These are phyloP conservation scores for Ascocoryne sarcoides DNA, from an alignment of 2,329 filamentous ascomycete species.

Conservation along the genomic window DNA sequence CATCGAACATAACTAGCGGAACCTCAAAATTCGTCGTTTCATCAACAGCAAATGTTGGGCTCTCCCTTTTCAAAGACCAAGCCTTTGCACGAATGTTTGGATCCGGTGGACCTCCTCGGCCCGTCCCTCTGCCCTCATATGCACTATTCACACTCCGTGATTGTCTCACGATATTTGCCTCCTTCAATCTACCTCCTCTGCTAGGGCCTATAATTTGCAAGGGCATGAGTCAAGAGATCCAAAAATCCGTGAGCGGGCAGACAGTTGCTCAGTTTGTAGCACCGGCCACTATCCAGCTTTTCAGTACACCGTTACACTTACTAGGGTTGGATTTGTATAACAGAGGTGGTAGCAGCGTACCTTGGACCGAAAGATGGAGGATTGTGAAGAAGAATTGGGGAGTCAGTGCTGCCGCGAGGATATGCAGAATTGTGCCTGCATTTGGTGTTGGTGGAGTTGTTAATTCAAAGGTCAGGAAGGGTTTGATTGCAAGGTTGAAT, in stretches of 20 bases:
- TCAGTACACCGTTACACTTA: slow-evolving; percentile 77
- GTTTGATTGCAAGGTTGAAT: slow-evolving; percentile 42
- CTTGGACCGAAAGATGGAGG: slow-evolving; percentile 51
- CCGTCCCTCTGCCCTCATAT: slow-evolving; percentile 64
- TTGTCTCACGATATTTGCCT: slow-evolving; percentile 82
- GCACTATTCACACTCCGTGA: slow-evolving; percentile 74
- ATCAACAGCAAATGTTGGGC: slow-evolving; percentile 69
- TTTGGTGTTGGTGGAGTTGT: slow-evolving; percentile 85
- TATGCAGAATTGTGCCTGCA: slow-evolving; percentile 79
- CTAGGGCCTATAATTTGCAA: slow-evolving; percentile 61
- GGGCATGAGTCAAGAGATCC: slow-evolving; percentile 43
- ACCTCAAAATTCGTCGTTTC: slow-evolving; percentile 74
- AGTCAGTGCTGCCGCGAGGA: slow-evolving; percentile 63
- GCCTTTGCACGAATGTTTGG: slow-evolving; percentile 79
- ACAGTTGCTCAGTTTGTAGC: slow-evolving; percentile 71
- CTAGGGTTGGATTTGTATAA: slow-evolving; percentile 85
- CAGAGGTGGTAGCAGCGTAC: slow-evolving; percentile 36
- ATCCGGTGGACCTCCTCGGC: slow-evolving; percentile 42
- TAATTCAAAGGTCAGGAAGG: slow-evolving; percentile 61
- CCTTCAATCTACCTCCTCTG: slow-evolving; percentile 79
- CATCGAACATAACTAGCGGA: slow-evolving; percentile 61
- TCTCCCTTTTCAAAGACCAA: slow-evolving; percentile 86
- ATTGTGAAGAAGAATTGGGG: slow-evolving; percentile 69
- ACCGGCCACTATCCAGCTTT: slow-evolving; percentile 68
- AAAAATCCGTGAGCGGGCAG: slow-evolving; percentile 42